Percentiles rank a stretch among this genome's conserved stretches.
These are phyloP conservation scores for Thraustochytrium sp. DNA, from an alignment of 352 stramenopile species.

Conservation along the genomic window DNA sequence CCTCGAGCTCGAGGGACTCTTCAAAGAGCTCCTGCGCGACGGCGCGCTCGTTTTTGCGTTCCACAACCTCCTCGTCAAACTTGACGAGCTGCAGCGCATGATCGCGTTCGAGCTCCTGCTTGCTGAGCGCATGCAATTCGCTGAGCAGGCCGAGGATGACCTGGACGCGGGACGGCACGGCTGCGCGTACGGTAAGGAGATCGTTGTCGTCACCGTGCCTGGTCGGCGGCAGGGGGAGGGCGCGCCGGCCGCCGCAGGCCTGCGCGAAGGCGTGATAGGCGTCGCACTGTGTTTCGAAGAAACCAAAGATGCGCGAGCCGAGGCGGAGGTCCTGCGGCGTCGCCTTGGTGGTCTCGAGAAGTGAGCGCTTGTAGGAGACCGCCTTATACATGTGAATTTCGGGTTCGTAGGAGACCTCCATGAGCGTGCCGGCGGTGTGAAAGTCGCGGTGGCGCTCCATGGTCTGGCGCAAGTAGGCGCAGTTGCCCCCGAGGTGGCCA, in stretches of 20 bases:
- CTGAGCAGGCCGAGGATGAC: constrained; percentile 2
- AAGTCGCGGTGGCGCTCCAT: constrained; percentile 1
- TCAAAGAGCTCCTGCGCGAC: constrained; percentile 3
- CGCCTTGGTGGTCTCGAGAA: constrained; percentile 26
- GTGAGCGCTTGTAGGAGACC: constrained; percentile 36
- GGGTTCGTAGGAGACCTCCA: constrained; percentile 17
- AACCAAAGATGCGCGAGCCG: constrained; percentile 5
- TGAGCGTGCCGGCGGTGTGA: background rate
- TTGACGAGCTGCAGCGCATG: background rate
- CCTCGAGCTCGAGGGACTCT: constrained; percentile 22
- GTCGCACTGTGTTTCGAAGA: constrained; percentile 24
- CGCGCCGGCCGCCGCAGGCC: background rate
- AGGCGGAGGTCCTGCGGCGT: background rate
- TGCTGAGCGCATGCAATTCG: constrained; percentile 1
- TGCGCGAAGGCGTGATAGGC: background rate
- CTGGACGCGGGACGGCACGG: background rate
- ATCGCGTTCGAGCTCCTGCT: background rate
- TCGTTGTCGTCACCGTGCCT: background rate
- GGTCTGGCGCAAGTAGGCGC: background rate
- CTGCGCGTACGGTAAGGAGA: background rate
- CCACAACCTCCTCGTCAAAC: background rate
- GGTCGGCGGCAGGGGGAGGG: background rate
- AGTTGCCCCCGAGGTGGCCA: constrained; percentile 23
- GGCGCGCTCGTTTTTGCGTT: background rate
- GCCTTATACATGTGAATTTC: constrained; percentile 40